A percentile compares a stretch with the other conserved stretches of the same genome.
Evolutionary conservation across 176 grass and related monocot genomes (phyloP).

Genomic region (Alloteropsis semialata): DNA sequence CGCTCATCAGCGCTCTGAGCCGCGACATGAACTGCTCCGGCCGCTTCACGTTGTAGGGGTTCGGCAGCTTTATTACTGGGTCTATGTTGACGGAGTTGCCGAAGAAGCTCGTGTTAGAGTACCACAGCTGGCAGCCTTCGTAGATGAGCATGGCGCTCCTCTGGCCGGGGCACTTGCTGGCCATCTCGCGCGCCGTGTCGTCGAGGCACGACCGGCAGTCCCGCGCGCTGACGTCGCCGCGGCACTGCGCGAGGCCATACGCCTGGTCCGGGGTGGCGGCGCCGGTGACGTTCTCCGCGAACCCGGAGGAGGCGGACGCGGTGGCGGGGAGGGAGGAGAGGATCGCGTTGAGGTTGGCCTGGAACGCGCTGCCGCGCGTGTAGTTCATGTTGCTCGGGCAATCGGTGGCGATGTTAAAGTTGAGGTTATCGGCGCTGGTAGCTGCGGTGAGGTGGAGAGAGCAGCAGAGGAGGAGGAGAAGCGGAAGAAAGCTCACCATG

Average conservation of each 20-base stretch:
- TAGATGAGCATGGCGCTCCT: background rate
- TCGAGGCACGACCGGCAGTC: slow-evolving; percentile 34
- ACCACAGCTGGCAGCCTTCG: slow-evolving; percentile 38
- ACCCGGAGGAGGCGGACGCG: slow-evolving; percentile 15
- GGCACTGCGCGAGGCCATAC: no score
- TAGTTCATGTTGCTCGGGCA: slow-evolving; percentile 43
- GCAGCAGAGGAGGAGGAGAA: background rate
- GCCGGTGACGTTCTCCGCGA: slow-evolving; percentile 26
- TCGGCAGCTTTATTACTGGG: rapidly evolving
- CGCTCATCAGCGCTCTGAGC: slow-evolving; percentile 29
- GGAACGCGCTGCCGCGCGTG: slow-evolving; percentile 39
- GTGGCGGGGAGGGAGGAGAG: slow-evolving; percentile 34
- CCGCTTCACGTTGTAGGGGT: background rate
- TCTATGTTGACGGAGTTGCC: background rate
- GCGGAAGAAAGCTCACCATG: background rate
- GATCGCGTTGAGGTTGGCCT: slow-evolving; percentile 37
- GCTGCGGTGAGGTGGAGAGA: background rate
- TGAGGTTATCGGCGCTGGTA: background rate
- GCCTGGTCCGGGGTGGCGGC: slow-evolving; percentile 3
- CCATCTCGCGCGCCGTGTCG: background rate
- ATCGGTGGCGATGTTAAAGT: no score
- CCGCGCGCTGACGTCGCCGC: slow-evolving; percentile 18
- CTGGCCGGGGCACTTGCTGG: slow-evolving; percentile 14
- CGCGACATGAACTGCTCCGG: background rate
- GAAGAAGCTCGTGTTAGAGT: slow-evolving; percentile 45